Evolutionary conservation across 495 filamentous ascomycete genomes (phyloP).

Genomic region (Hypoxylon lienhwacheense): DNA sequence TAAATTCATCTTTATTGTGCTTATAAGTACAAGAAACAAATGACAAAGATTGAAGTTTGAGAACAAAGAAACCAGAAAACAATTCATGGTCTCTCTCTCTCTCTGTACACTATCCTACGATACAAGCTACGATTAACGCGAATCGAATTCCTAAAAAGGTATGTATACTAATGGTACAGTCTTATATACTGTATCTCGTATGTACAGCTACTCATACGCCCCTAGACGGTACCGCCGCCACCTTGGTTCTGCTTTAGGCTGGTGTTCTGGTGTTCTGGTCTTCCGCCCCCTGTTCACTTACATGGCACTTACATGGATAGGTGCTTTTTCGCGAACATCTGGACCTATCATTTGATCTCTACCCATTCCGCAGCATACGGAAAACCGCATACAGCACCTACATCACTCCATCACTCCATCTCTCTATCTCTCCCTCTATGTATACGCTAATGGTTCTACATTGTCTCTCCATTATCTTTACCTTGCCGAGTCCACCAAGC

Average conservation of each 20-base stretch:
- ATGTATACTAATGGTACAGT: constrained; percentile 27
- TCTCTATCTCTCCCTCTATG: constrained; percentile 14
- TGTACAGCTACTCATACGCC: constrained; percentile 21
- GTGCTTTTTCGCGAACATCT: constrained; percentile 28
- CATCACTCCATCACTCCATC: no score
- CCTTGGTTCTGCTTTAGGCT: constrained; percentile 27
- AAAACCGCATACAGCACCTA: background rate
- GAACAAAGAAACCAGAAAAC: no score
- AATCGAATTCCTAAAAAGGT: no score
- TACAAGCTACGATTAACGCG: constrained; percentile 2
- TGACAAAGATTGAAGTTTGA: no score
- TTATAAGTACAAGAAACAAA: no score
- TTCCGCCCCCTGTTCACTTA: constrained; percentile 13
- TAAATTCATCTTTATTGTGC: no score
- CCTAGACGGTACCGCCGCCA: constrained; percentile 25
- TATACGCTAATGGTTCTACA: background rate
- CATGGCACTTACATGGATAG: constrained; percentile 25
- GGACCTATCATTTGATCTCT: constrained; percentile 29
- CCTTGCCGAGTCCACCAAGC: constrained; percentile 22
- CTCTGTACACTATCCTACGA: background rate
- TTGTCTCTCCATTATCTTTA: constrained; percentile 1
- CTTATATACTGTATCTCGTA: constrained; percentile 13
- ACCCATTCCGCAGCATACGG: constrained; percentile 24
- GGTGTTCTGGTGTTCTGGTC: no score
- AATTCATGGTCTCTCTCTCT: background rate